These are phyloP conservation scores for Botrytis tulipae DNA, from an alignment of 2,329 filamentous ascomycete species.

Conservation along the genomic window DNA sequence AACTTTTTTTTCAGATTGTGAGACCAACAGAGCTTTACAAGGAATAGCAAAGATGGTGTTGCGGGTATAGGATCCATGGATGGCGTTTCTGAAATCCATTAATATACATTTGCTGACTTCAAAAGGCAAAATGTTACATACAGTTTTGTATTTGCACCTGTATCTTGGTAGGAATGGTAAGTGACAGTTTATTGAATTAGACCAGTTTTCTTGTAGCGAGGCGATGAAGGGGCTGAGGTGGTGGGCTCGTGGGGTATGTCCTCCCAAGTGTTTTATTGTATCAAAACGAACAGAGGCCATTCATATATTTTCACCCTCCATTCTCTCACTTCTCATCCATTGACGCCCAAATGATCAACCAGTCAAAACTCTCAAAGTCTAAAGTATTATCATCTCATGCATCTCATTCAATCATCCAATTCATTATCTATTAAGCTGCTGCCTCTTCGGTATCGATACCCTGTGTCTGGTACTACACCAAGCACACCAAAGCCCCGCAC, in stretches of 20 bases:
- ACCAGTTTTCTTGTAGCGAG: background rate
- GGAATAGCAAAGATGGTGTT: background rate
- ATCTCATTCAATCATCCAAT: background rate
- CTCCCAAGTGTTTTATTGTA: background rate
- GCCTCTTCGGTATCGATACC: constrained; percentile 7
- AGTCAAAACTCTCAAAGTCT: no score
- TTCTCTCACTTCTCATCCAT: background rate
- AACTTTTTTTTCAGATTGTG: background rate
- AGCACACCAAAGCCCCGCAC: background rate
- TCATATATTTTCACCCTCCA: background rate
- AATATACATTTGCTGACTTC: background rate
- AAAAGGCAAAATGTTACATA: background rate
- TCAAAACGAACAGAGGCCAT: background rate
- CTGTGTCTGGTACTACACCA: constrained; percentile 1
- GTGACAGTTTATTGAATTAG: background rate
- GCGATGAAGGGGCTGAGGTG: constrained; percentile 8
- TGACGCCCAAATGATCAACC: background rate
- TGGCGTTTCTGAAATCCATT: background rate
- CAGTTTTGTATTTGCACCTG: background rate
- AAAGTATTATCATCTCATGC: background rate
- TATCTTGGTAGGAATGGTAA: background rate
- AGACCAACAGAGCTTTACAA: background rate
- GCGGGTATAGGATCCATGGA: background rate
- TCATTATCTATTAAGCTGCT: constrained; percentile 8
- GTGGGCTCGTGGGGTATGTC: background rate